A percentile compares a stretch with the other conserved stretches of the same genome.
Conservation (phyloP, 768 basidiomycete genomes). For the Polyporus arcularius region DNA sequence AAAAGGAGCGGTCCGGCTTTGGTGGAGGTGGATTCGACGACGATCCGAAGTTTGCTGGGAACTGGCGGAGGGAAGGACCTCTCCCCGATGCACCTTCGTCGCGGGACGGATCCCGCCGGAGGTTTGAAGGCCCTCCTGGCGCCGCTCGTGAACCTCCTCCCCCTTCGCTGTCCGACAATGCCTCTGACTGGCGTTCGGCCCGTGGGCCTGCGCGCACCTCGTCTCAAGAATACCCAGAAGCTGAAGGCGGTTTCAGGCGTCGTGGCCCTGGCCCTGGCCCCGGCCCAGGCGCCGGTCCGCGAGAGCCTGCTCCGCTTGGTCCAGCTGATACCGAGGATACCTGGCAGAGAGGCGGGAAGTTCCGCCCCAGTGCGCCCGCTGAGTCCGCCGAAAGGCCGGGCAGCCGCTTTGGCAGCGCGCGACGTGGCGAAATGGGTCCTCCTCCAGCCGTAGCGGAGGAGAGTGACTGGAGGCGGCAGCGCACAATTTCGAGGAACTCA, state of each 20-base stretch:
- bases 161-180: conserved; percentile 59
- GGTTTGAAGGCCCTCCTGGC: conserved; percentile 56
- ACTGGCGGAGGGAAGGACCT: conserved; percentile 89
- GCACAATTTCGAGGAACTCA: conserved; percentile 46
- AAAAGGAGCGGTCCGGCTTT: conserved; percentile 71
- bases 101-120: conserved; percentile 65
- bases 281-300: conserved; percentile 26
- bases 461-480: conserved; percentile 68
- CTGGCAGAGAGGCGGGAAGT: conserved; percentile 77
- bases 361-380: conserved; percentile 54
- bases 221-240: conserved; percentile 21
- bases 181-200: conserved; percentile 73
- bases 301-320: conserved; percentile 39
- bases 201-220: conserved; percentile 36
- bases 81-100: conserved; percentile 67
- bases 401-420: conserved; percentile 47
- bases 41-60: conserved; percentile 77
- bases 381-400: conserved; percentile 35
- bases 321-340: conserved; percentile 76
- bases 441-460: conserved; percentile 48
- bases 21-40: conserved; percentile 60
- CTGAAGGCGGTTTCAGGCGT: conserved; percentile 55
- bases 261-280: conserved; percentile 43
- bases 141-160: conserved; percentile 43
- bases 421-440: conserved; percentile 57